Conservation (phyloP, 2,329 filamentous ascomycete genomes). For the Neopestalotiopsis rosae region DNA sequence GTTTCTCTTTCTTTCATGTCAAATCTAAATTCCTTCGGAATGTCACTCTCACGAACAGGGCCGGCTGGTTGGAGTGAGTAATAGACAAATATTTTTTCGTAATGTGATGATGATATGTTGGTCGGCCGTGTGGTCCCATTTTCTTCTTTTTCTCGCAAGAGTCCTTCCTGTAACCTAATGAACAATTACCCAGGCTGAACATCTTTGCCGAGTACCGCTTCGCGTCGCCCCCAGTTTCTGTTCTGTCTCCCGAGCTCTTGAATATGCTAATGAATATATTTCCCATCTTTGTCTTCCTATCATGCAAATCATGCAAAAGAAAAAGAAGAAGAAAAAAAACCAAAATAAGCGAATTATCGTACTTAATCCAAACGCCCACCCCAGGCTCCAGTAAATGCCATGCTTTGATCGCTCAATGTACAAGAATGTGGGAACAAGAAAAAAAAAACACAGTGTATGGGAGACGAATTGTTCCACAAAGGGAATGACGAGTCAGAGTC, state of each 20-base stretch:
- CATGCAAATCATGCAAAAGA: conserved; percentile 12
- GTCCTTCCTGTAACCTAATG: conserved; percentile 14
- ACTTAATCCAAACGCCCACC: conserved; percentile 23
- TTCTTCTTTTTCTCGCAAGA: not conserved
- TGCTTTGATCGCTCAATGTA: conserved; percentile 45
- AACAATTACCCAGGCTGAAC: not conserved
- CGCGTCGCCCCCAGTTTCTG: not conserved
- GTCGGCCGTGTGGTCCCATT: conserved; percentile 21
- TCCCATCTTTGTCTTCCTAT: not conserved
- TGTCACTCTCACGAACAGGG: not conserved
- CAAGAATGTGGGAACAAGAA: conserved; percentile 34
- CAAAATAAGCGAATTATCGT: not conserved
- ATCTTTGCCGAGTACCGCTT: not conserved
- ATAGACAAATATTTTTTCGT: not conserved
- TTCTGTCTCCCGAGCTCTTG: not conserved
- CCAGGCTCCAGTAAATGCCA: conserved; percentile 36
- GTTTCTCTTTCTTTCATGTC: not conserved
- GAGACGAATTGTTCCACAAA: conserved; percentile 22
- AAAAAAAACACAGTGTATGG: conserved; percentile 22
- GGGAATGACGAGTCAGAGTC: conserved; percentile 17
- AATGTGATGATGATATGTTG: not conserved
- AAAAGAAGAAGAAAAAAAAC: not conserved
- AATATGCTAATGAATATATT: conserved; percentile 9
- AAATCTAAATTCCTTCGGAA: not conserved
- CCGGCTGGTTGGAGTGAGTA: not conserved